Evolutionary conservation across 2,329 filamentous ascomycete genomes (phyloP).

Genomic region (Shiraia sp.): DNA sequence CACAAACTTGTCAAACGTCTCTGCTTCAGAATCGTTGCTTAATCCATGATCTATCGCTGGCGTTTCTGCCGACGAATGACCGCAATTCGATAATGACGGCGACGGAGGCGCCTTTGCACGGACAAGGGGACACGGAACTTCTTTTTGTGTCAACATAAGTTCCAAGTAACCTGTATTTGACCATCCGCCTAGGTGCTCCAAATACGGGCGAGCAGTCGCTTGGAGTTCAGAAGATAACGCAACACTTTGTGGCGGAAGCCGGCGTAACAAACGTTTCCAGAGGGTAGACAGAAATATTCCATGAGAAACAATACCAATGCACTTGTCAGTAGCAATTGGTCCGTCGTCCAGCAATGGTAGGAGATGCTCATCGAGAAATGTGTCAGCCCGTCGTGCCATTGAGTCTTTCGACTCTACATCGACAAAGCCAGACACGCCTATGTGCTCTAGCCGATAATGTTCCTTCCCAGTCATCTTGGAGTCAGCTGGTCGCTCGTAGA

Average conservation of each 20-base stretch:
- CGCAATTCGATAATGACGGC: background rate
- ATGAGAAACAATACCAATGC: constrained; percentile 75
- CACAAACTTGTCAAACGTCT: background rate
- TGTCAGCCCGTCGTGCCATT: constrained; percentile 66
- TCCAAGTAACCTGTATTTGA: constrained; percentile 68
- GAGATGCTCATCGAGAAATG: constrained; percentile 69
- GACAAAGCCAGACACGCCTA: constrained; percentile 50
- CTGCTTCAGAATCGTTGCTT: background rate
- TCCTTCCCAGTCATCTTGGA: constrained; percentile 44
- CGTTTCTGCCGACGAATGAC: constrained; percentile 3
- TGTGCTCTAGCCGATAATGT: constrained; percentile 44
- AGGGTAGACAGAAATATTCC: constrained; percentile 77
- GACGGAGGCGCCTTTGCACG: background rate
- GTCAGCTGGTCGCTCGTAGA: constrained; percentile 47
- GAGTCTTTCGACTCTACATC: constrained; percentile 70
- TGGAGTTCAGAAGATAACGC: constrained; percentile 49
- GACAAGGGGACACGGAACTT: background rate
- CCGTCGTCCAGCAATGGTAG: constrained; percentile 56
- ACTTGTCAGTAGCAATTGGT: constrained; percentile 31
- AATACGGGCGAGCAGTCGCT: constrained; percentile 43
- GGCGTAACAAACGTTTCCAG: constrained; percentile 64
- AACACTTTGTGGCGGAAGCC: constrained; percentile 56
- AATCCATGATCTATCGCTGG: constrained; percentile 1
- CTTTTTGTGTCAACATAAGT: constrained; percentile 38
- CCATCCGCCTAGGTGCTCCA: constrained; percentile 63